phyloP scores from a whole-genome alignment of 148 eudicot genomes.

The Cornus kousa region DNA sequence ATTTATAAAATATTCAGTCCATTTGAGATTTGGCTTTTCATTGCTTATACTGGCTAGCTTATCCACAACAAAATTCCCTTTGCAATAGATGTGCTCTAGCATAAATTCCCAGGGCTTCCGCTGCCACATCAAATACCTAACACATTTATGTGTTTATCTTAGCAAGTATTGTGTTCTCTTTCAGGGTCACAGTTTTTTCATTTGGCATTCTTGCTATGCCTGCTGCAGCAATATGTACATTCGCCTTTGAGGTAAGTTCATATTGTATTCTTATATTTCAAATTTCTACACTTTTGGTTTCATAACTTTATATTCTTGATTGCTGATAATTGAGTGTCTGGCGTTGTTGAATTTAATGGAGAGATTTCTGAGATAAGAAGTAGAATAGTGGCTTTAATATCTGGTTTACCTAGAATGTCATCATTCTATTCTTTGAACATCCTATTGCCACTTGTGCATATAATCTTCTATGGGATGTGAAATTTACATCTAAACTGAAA shows the following conservation, averaged over 20 bases:
- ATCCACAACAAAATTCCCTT: too few species aligned
- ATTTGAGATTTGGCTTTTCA: too few species aligned
- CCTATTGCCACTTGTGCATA: background rate
- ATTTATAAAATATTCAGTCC: too few species aligned
- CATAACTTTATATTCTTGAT: background rate
- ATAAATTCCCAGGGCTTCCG: too few species aligned
- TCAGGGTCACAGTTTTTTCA: slow-evolving; percentile 51
- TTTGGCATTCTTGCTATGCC: slow-evolving; percentile 49
- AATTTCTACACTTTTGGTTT: background rate
- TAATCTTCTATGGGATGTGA: background rate
- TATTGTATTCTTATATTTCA: background rate
- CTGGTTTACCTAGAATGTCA: background rate
- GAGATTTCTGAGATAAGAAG: background rate
- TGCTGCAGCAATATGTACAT: slow-evolving; percentile 40
- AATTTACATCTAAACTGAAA: background rate
- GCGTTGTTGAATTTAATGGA: background rate
- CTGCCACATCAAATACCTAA: too few species aligned
- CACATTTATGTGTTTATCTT: background rate
- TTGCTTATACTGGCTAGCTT: too few species aligned
- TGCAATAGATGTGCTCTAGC: too few species aligned
- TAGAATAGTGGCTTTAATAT: background rate
- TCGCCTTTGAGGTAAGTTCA: slow-evolving; percentile 44
- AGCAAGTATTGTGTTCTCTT: slow-evolving; percentile 12
- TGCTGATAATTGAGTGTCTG: background rate
- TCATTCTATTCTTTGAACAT: background rate